Evolutionary conservation across 2,329 filamentous ascomycete species (phyloP).

Genomic region (Penicillium sp.): DNA sequence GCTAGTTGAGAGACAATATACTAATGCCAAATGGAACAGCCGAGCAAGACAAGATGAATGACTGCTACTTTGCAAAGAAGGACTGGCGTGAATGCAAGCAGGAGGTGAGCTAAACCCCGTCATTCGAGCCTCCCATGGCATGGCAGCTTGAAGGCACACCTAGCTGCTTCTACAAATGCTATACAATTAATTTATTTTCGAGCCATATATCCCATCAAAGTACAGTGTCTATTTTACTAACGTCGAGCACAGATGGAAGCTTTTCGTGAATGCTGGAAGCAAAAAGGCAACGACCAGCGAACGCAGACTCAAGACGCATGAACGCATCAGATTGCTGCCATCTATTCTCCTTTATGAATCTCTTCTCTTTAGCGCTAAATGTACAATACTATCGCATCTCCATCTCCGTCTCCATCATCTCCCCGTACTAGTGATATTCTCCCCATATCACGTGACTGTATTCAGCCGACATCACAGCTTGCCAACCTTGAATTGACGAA

Average conservation of each 20-base stretch:
- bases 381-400: neutral
- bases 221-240: neutral
- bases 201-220: neutral
- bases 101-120: conserved; percentile 67
- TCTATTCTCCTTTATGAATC: neutral
- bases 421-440: neutral
- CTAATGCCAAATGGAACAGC: conserved; percentile 54
- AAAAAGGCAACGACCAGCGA: conserved; percentile 81
- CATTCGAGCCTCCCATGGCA: neutral
- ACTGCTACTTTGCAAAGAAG: conserved; percentile 95
- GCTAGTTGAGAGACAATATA: neutral
- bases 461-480: conserved; percentile 13
- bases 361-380: neutral
- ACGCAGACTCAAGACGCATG: conserved; percentile 74
- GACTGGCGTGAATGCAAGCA: conserved; percentile 89
- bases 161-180: no score
- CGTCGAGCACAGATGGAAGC: conserved; percentile 73
- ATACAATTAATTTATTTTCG: no score
- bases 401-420: no score
- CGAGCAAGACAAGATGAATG: conserved; percentile 87
- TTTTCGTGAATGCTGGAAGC: conserved; percentile 91
- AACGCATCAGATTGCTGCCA: neutral
- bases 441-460: conserved; percentile 29
- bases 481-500: conserved; percentile 11
- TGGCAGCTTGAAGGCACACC: neutral